Percentiles rank a stretch among this genome's conserved stretches.
phyloP scores from a whole-genome alignment of 2,329 filamentous ascomycete genomes.

The Pseudogymnoascus sp. region DNA sequence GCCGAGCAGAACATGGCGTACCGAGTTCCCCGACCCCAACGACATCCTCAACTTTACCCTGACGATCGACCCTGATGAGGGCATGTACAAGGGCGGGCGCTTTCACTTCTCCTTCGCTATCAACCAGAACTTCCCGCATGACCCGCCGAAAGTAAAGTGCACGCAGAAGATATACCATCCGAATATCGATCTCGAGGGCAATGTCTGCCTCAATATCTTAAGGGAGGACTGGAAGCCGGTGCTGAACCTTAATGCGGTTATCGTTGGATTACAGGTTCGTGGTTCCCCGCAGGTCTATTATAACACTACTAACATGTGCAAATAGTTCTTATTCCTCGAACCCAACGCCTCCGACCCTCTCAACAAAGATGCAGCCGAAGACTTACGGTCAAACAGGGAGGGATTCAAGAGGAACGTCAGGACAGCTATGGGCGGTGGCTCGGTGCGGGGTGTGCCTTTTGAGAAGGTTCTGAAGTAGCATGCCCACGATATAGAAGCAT shows the following conservation, averaged over 20 bases:
- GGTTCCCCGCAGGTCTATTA: neutral
- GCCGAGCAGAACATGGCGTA: conserved; percentile 71
- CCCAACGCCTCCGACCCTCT: conserved; percentile 95
- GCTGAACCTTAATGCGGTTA: conserved; percentile 89
- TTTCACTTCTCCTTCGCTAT: conserved; percentile 91
- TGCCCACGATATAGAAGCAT: neutral
- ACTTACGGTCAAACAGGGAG: conserved; percentile 76
- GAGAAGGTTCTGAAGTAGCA: conserved; percentile 66
- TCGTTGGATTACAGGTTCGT: conserved; percentile 79
- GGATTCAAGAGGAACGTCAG: conserved; percentile 87
- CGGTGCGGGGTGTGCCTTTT: conserved; percentile 62
- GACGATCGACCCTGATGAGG: conserved; percentile 76
- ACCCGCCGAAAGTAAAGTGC: conserved; percentile 95
- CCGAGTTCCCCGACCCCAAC: conserved; percentile 71
- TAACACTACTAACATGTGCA: neutral
- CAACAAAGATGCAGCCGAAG: conserved; percentile 95
- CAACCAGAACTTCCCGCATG: conserved; percentile 91
- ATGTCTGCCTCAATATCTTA: conserved; percentile 95
- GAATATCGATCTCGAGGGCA: conserved; percentile 95
- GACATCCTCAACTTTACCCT: conserved; percentile 79
- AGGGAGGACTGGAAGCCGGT: conserved; percentile 99
- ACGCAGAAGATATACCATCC: conserved; percentile 98
- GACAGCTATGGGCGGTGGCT: conserved; percentile 71
- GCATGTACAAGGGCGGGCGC: conserved; percentile 75
- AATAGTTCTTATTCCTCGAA: conserved; percentile 89